phyloP scores from a whole-genome alignment of 2,329 filamentous ascomycete species.

The Teratosphaeria pseudoeucalypti region DNA sequence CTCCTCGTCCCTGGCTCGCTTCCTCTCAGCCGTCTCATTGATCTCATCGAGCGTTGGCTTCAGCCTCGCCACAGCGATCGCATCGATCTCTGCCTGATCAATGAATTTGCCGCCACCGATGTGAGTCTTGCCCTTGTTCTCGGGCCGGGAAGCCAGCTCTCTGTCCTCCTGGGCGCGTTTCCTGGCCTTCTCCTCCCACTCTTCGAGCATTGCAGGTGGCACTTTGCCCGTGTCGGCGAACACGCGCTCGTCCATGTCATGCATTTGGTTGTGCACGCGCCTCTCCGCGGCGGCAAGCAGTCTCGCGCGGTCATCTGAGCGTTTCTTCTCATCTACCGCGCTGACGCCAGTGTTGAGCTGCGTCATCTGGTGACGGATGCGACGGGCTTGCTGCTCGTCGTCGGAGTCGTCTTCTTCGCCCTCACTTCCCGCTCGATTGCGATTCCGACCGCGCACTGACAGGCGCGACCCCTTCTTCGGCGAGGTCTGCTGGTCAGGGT shows the following conservation, averaged over 20 bases:
- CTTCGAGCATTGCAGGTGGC: slow-evolving; percentile 55
- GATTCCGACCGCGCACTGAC: slow-evolving; percentile 45
- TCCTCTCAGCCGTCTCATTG: slow-evolving; percentile 62
- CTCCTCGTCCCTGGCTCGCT: slow-evolving; percentile 56
- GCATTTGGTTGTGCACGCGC: slow-evolving; percentile 71
- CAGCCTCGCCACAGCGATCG: slow-evolving; percentile 64
- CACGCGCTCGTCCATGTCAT: slow-evolving; percentile 72
- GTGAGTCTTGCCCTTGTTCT: slow-evolving; percentile 49
- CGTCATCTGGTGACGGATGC: slow-evolving; percentile 70
- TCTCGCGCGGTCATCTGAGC: slow-evolving; percentile 61
- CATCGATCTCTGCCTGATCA: slow-evolving; percentile 66
- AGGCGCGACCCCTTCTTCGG: slow-evolving; percentile 30
- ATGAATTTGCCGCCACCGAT: slow-evolving; percentile 76
- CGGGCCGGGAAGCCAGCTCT: slow-evolving; percentile 41
- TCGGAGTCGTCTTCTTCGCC: slow-evolving; percentile 37
- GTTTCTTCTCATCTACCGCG: slow-evolving; percentile 62
- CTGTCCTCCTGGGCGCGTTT: slow-evolving; percentile 57
- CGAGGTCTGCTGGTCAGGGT: slow-evolving; percentile 44
- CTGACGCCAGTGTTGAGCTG: slow-evolving; percentile 59
- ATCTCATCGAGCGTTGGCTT: slow-evolving; percentile 82
- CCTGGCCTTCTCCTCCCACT: slow-evolving; percentile 71
- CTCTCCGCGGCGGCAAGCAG: slow-evolving; percentile 71
- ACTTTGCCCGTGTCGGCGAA: slow-evolving; percentile 66
- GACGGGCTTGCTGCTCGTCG: slow-evolving; percentile 58
- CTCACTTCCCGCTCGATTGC: slow-evolving; percentile 57